A percentile compares a stretch with the other conserved stretches of the same genome.
phyloP scores from a whole-genome alignment of 352 stramenopile genomes.

The Phytophthora vignae region DNA sequence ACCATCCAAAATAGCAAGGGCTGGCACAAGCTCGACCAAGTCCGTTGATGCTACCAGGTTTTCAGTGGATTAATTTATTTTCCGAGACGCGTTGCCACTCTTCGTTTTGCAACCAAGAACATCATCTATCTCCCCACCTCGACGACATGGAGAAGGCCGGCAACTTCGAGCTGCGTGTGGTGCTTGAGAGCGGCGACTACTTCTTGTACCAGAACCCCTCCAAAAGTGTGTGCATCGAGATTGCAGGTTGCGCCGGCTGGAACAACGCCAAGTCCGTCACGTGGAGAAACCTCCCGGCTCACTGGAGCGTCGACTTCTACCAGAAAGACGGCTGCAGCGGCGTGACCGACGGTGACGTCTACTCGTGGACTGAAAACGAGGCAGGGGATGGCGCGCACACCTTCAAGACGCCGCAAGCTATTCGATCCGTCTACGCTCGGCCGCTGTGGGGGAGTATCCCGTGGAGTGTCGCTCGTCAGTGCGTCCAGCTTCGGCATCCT shows the following conservation, averaged over 20 bases:
- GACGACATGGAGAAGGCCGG: neutral
- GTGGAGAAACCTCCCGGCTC: constrained; percentile 14
- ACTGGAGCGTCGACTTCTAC: constrained; percentile 21
- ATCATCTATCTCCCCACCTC: neutral
- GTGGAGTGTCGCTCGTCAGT: constrained; percentile 8
- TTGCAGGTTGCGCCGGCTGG: constrained; percentile 15
- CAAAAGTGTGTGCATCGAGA: constrained; percentile 12
- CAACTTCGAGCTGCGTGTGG: constrained; percentile 14
- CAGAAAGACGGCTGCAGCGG: constrained; percentile 5
- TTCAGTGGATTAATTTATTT: neutral
- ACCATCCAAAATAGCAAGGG: no score
- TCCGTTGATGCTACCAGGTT: neutral
- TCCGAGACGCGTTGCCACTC: neutral
- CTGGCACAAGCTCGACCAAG: no score
- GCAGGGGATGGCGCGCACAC: neutral
- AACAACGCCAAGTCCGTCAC: constrained; percentile 5
- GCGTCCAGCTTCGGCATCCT: constrained; percentile 18
- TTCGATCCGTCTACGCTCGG: constrained; percentile 22
- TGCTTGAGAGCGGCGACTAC: constrained; percentile 12
- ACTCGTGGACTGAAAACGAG: constrained; percentile 7
- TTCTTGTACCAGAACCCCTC: constrained; percentile 20
- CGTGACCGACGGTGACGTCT: constrained; percentile 8
- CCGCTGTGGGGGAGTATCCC: constrained; percentile 4
- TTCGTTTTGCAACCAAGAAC: neutral
- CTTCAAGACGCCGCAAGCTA: constrained; percentile 12